A percentile compares a stretch with the other conserved stretches of the same genome.
These are phyloP conservation scores for Jasminum sambac DNA, from an alignment of 257 asterid genomes.

Conservation along the genomic window DNA sequence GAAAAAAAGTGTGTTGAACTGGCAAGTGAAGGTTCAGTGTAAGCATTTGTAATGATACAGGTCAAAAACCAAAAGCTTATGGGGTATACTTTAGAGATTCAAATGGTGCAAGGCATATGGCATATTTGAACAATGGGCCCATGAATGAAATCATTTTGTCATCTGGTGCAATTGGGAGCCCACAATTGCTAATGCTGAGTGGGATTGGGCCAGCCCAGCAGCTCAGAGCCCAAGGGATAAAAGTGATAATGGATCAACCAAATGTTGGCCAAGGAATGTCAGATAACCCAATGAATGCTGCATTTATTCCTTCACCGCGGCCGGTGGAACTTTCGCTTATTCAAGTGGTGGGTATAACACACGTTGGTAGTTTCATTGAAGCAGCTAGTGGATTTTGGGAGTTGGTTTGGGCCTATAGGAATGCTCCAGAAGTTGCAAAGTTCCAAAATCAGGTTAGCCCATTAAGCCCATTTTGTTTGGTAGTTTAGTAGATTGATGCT, in stretches of 20 bases:
- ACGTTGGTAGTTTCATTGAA: slow-evolving; percentile 58
- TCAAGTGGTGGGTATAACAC: slow-evolving; percentile 63
- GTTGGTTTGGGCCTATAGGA: slow-evolving; percentile 34
- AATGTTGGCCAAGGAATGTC: slow-evolving; percentile 78
- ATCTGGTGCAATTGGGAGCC: slow-evolving; percentile 93
- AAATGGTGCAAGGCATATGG: slow-evolving; percentile 42
- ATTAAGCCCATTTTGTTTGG: not conserved
- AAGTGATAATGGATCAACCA: slow-evolving; percentile 39
- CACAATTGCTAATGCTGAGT: slow-evolving; percentile 71
- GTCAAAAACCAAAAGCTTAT: slow-evolving; percentile 44
- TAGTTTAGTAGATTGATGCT: too few relatives aligned
- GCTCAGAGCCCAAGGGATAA: slow-evolving; percentile 25
- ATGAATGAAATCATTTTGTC: slow-evolving; percentile 55
- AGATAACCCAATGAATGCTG: slow-evolving; percentile 73
- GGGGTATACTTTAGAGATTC: slow-evolving; percentile 66
- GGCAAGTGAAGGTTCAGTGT: not conserved
- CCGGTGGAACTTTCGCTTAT: slow-evolving; percentile 55
- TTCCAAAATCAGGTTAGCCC: slow-evolving; percentile 49
- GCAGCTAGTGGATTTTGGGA: slow-evolving; percentile 51
- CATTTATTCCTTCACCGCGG: slow-evolving; percentile 53
- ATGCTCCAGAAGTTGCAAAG: slow-evolving; percentile 27
- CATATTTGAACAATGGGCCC: slow-evolving; percentile 40
- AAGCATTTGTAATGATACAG: slow-evolving; percentile 17
- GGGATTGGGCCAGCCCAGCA: slow-evolving; percentile 51
- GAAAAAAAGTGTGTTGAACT: not conserved